phyloP scores from a whole-genome alignment of 192 early-diverging fungal genomes.

The Mortierella alpina region DNA sequence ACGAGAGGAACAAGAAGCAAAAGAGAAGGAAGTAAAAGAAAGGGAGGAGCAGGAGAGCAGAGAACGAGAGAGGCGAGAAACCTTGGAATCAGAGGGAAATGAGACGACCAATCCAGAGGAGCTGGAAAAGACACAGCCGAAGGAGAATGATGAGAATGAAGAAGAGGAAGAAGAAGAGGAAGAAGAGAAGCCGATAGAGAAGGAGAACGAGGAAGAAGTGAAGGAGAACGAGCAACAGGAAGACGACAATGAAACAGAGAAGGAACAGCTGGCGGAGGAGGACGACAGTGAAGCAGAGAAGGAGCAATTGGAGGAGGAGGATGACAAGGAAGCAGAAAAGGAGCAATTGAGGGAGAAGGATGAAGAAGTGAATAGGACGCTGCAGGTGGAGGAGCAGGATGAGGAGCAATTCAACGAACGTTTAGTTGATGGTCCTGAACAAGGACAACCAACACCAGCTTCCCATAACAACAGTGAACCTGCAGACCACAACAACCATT shows the following conservation, averaged over 20 bases:
- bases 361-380: conserved; percentile 2
- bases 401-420: background rate
- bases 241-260: background rate
- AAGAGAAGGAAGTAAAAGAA: background rate
- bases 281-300: background rate
- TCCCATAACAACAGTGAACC: conserved; percentile 70
- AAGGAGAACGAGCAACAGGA: conserved; percentile 8
- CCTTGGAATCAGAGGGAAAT: no score
- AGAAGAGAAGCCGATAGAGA: background rate
- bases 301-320: conserved; percentile 10
- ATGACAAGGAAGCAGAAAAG: background rate
- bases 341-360: background rate
- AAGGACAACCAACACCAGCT: background rate
- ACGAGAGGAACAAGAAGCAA: background rate
- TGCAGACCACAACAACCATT: conserved; percentile 89
- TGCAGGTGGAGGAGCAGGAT: background rate
- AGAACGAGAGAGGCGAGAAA: no score
- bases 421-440: background rate
- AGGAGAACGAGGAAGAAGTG: conserved; percentile 1
- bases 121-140: no score
- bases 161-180: background rate
- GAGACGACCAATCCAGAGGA: no score
- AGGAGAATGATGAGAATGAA: background rate
- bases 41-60: background rate
- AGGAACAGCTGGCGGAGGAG: background rate